A percentile compares a stretch with the other conserved stretches of the same genome.
Evolutionary conservation across 371 early-diverging fungal species (phyloP).

Genomic region (Actinomortierella wolfii): DNA sequence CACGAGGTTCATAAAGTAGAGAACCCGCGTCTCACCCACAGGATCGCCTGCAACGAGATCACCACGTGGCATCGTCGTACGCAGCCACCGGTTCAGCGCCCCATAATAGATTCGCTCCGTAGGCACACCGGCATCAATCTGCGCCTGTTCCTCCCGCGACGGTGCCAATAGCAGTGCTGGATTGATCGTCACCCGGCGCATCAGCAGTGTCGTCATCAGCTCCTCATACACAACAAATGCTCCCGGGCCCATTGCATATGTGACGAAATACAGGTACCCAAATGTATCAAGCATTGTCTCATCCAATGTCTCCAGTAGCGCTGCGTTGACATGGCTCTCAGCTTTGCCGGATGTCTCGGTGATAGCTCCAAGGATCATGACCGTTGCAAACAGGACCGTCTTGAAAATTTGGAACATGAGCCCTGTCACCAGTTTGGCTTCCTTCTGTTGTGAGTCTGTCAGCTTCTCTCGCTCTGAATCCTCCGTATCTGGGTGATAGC

Average conservation of each 20-base stretch:
- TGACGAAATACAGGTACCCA: conserved; percentile 34
- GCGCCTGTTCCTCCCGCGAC: no score
- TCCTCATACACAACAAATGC: conserved; percentile 43
- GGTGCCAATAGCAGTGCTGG: no score
- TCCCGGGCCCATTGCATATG: conserved; percentile 37
- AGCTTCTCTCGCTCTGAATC: not conserved
- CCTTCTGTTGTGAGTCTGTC: conserved; percentile 9
- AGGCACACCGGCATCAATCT: no score
- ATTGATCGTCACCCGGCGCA: conserved; percentile 22
- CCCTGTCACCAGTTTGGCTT: conserved; percentile 10
- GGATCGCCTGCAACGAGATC: conserved; percentile 33
- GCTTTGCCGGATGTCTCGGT: conserved; percentile 14
- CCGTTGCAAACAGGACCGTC: conserved; percentile 40
- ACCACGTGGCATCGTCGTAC: conserved; percentile 29
- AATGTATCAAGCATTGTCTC: conserved; percentile 43
- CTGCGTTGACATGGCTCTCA: no score
- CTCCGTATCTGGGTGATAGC: not conserved
- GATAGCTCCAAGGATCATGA: conserved; percentile 42
- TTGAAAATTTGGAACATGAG: conserved; percentile 39
- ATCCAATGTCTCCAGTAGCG: conserved; percentile 6
- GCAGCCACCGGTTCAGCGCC: conserved; percentile 26
- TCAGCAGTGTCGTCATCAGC: conserved; percentile 32
- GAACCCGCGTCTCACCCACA: conserved; percentile 50
- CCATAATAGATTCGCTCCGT: no score
- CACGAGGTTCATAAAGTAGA: conserved; percentile 58